A percentile compares a stretch with the other conserved stretches of the same genome.
phyloP scores from a whole-genome alignment of 345 rosid genomes.

The Cardamine chenopodiifolia region DNA sequence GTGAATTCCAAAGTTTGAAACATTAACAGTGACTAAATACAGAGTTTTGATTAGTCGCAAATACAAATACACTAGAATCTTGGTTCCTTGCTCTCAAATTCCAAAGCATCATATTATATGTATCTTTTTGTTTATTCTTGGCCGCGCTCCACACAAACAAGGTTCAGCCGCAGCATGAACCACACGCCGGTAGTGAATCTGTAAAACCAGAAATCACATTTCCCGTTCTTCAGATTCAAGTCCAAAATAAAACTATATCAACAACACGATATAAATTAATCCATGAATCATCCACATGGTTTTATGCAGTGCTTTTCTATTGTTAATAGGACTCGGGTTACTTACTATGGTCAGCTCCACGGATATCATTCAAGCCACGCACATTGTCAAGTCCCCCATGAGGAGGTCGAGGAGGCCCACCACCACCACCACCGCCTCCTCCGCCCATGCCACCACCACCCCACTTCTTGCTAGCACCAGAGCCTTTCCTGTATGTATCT shows the following conservation, averaged over 20 bases:
- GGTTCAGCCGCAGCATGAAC: slow-evolving; percentile 42
- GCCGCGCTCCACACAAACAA: not conserved
- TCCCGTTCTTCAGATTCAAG: not conserved
- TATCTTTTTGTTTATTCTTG: slow-evolving; percentile 3
- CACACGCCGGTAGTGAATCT: slow-evolving; percentile 46
- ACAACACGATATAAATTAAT: not conserved
- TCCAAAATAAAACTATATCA: not conserved
- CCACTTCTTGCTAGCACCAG: slow-evolving; percentile 80
- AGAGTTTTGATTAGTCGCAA: not conserved
- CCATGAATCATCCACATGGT: not conserved
- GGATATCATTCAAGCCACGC: slow-evolving; percentile 38
- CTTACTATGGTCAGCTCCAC: slow-evolving; percentile 50
- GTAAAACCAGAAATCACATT: slow-evolving; percentile 17
- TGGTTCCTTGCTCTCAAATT: slow-evolving; percentile 1
- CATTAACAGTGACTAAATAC: not conserved
- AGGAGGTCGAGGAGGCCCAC: slow-evolving; percentile 74
- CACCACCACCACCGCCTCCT: slow-evolving; percentile 60
- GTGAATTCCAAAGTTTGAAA: not conserved
- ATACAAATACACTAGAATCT: not conserved
- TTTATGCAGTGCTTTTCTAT: not conserved
- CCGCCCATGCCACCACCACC: slow-evolving; percentile 90
- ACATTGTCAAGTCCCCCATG: slow-evolving; percentile 77
- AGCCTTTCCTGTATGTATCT: slow-evolving; percentile 65
- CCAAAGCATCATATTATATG: not conserved
- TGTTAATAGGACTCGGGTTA: not conserved